Percentiles rank a stretch among this genome's conserved stretches.
Conservation (phyloP, 1,284 basidiomycete genomes). For the Anthracocystis panici-leucophaei region DNA sequence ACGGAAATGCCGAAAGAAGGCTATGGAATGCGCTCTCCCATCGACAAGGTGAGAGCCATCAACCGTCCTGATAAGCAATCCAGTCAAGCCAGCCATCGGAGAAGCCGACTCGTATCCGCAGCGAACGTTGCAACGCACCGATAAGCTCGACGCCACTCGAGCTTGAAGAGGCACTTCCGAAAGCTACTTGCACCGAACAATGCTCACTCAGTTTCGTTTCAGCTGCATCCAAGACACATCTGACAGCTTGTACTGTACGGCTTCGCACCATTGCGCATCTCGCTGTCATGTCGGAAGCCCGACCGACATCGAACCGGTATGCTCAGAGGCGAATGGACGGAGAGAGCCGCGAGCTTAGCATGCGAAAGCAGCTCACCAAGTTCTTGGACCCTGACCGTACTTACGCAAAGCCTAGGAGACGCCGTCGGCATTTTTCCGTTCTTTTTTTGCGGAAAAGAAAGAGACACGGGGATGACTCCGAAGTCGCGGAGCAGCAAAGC, state of each 20-base stretch:
- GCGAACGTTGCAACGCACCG: too few relatives aligned
- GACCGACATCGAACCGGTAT: background rate
- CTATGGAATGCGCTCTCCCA: too few relatives aligned
- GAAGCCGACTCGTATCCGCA: background rate
- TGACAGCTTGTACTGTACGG: background rate
- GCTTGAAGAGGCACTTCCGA: background rate
- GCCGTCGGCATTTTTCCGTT: conserved; percentile 6
- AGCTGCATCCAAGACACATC: background rate
- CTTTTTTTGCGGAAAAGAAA: background rate
- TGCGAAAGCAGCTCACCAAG: background rate
- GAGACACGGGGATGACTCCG: conserved; percentile 36
- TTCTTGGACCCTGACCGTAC: conserved; percentile 15
- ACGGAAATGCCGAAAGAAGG: too few relatives aligned
- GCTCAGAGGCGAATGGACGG: background rate
- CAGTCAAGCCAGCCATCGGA: background rate
- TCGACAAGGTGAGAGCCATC: too few relatives aligned
- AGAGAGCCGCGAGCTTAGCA: conserved; percentile 1
- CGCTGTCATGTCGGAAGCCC: background rate
- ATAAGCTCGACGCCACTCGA: background rate
- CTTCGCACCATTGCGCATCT: background rate
- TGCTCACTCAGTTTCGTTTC: background rate
- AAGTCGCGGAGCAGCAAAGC: background rate
- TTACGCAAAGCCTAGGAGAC: background rate
- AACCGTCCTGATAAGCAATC: too few relatives aligned
- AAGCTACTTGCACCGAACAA: background rate